Evolutionary conservation across 2,329 filamentous ascomycete species (phyloP), one percentile per base, ranked within the genome.

Genomic region (Sporothrix pseudoabietina): DNA sequence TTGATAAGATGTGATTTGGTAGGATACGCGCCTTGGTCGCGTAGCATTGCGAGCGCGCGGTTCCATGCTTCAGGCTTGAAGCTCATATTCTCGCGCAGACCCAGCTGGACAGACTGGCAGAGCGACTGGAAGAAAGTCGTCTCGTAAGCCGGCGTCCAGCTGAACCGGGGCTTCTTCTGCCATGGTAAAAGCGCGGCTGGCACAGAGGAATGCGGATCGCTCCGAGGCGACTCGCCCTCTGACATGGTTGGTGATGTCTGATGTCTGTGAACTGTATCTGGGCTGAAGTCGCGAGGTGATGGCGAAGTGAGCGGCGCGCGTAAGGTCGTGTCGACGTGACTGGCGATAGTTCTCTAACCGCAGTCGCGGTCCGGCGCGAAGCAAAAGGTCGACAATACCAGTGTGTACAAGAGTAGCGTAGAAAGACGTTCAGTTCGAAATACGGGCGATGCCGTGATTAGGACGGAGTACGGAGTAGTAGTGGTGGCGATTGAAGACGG

Each of bases 61-160:
- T 89, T 86, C 87, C 87, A 89, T 1, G 87, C 87, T 77, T 88
- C 87, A 22, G 85, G 83, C 80, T 89, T 89, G 83, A 89, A 89
- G 82, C 86, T 88, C 80, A 87, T 77, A 75, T 82, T 78, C 68
- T 79, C 78, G 76, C 82, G 83, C 72, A 87, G 83, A 75, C 87
- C 87, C 61, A 88, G 81, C 77, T 85, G 83, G 76, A 89, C 87
- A 49, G 87, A 88, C 76, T 89, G 85, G 81, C 87, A 88, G 5
- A 89, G 84, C 69, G 87, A 89, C 72, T 84, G 83, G 80, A 89
- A 89, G 79, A 89, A 89, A 73, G 87, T 89, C 71, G 84, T 83
- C 80, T 89, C 87, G 81, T 85, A 89, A 26, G 85, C 84, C 1
- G 84, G 82, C 72, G 86, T 89, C 87, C 87, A 89, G 79, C 86